Base-by-base conservation (phyloP, 139 green algal genomes). In the Chlamydomonas schloesseri region DNA sequence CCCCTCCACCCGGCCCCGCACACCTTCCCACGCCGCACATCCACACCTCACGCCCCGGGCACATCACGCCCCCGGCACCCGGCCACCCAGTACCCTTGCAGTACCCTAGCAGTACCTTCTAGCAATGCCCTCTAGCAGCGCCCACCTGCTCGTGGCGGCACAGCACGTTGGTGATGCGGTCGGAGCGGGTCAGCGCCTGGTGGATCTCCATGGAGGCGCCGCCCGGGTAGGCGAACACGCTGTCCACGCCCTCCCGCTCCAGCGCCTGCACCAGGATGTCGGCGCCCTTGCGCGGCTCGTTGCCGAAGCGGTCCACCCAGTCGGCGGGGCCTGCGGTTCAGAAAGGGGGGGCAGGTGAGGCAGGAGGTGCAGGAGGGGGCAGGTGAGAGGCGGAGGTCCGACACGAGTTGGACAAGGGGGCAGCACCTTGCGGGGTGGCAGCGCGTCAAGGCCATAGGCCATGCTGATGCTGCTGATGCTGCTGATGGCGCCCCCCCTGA, bases 121-220 rank as follows among this genome's bases (percentile, higher is more conserved):
- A n/a, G n/a, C n/a, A n/a, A n/a, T n/a, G n/a, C n/a, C n/a, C n/a
- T n/a, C n/a, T n/a, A n/a, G n/a, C n/a, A n/a, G 55, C 18, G 17
- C 62, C 64, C 50, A 96, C 96, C 94, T 99, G 97, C 90, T 99
- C 98, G 85, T 99, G 98, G 13, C 98, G 91, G 93, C 98, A 99
- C 29, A 99, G 94, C 82, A 99, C 96, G 94, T 99, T 99, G 42
- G 88, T 75, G 65, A 99, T 96, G 36, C 70, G 93, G n/a, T 93
- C 74, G 21, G 92, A 97, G 68, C 97, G 93, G 17, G 98, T 99
- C 6, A 99, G 93, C 0, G 98, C 97, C 94, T 99, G 98, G 89
- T 99, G 98, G 87, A 99, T 99, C 89, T 99, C 98, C 98, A 99
- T 99, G 15, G 95, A 98, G 5, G 97, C 97, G 29, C 98, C 98